Base-by-base conservation (phyloP, 805 yeast species). In the Wickerhamiella spandovensis region DNA sequence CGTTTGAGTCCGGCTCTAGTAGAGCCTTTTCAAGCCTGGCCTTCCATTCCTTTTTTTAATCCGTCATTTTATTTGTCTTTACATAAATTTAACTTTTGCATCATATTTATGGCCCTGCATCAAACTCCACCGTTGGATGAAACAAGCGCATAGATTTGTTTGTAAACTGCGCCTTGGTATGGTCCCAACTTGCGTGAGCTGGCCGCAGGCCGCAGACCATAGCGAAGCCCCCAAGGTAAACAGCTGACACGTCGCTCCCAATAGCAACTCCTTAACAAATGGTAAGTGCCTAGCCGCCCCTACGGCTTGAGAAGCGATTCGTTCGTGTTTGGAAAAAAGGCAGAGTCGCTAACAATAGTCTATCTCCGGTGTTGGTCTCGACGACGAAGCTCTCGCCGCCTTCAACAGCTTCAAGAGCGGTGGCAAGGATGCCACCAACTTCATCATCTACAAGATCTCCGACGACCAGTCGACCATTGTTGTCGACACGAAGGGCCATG, bases 361-460 rank as follows among this genome's bases (percentile, higher is more conserved):
- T 23, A 44, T 15, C 25, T 56, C 56, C 46, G 81, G 92, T 73
- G 90, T 84, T 65, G 81, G 85, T 58, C 85, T 84, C 62, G 80
- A 84, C 61, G 92, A 90, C 69, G 96, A 88, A 67, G 87, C 97
- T 58, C 77, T 90, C 67, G 74, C 79, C 60, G 95, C 97, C 52
- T 92, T 89, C 82, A 87, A 90, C 68, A 96, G 89, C 66, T 79
- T 92, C 71, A 92, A 92, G 76, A 78, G 90, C 66, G 95, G 96
- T 61, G 65, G 67, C 52, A 86, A 85, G 73, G 32, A 28, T 28
- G 84, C 84, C 73, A 73, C 70, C 74, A 90, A 84, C 75, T 92
- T 76, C 67, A 74, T 92, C 62, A 77, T 92, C 61, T 92, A 75
- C 70, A 76, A 79, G 56, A 75, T 92, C 69, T 88, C 84, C 70